phyloP scores from a whole-genome alignment of 2,329 filamentous ascomycete species.

The Epichloe elymi region DNA sequence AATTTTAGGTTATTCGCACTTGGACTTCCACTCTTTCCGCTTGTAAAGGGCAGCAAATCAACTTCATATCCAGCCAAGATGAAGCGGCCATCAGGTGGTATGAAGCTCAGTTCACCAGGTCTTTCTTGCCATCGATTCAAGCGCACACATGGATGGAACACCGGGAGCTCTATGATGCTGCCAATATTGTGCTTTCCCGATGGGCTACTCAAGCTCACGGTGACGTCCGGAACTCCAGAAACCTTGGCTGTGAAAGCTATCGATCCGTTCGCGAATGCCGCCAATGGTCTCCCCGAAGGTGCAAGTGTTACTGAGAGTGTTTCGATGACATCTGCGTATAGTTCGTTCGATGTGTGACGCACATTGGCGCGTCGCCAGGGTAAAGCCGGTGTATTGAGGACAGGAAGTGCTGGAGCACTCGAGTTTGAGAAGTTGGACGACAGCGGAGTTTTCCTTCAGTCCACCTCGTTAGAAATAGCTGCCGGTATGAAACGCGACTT shows the following conservation, averaged over 20 bases:
- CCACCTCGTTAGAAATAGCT: neutral
- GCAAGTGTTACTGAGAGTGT: slow-evolving; percentile 77
- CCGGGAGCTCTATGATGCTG: slow-evolving; percentile 69
- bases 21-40: slow-evolving; percentile 39
- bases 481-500: neutral
- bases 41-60: slow-evolving; percentile 65
- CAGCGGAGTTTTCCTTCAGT: slow-evolving; percentile 27
- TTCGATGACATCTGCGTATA: slow-evolving; percentile 94
- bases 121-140: slow-evolving; percentile 80
- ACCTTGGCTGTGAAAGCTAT: slow-evolving; percentile 94
- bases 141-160: slow-evolving; percentile 92
- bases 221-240: slow-evolving; percentile 84
- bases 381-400: slow-evolving; percentile 42
- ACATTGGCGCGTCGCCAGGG: slow-evolving; percentile 90
- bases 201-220: slow-evolving; percentile 65
- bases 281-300: slow-evolving; percentile 75
- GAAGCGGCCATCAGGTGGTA: slow-evolving; percentile 89
- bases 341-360: slow-evolving; percentile 88
- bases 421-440: slow-evolving; percentile 25
- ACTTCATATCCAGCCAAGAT: slow-evolving; percentile 91
- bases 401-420: slow-evolving; percentile 25
- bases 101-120: slow-evolving; percentile 86
- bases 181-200: slow-evolving; percentile 67
- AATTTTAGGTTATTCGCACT: slow-evolving; percentile 58
- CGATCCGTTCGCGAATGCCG: slow-evolving; percentile 79